Evolutionary conservation across 2,329 filamentous ascomycete species (phyloP), one percentile per base, ranked within the genome.

Genomic region (Colletotrichum tropicale): DNA sequence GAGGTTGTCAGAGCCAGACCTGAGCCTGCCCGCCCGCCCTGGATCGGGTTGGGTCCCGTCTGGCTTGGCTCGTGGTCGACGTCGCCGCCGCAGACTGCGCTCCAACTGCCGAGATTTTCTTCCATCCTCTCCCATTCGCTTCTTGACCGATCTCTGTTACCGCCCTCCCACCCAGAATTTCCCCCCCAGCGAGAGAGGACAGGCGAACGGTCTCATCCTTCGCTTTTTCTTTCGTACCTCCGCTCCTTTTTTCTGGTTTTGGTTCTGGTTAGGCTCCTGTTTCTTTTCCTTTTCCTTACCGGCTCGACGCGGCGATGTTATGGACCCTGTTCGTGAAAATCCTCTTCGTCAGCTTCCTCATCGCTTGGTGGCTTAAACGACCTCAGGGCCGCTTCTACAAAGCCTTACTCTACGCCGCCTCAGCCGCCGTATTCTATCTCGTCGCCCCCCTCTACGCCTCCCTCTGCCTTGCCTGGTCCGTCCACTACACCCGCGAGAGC

Each of bases 281-380:
- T 26, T 43, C 38, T 70, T 60, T 76, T 74, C 48, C 62, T 28
- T 65, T 67, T 64, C 38, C 38, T 58, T 76, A 30, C 62, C 38
- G 48, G 60, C 69, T 75, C 43, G 68, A 75, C 75, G 77, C 75
- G 75, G 76, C 76, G 69, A 77, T 78, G 77, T 77, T 76, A 78
- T 78, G 77, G 77, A 75, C 65, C 75, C 72, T 77, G 60, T 65
- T 71, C 34, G 71, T 75, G 64, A 78, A 77, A 78, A 66, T 77
- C 48, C 72, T 78, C 69, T 66, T 78, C 68, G 61, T 77, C 69
- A 72, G 68, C 75, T 78, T 66, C 72, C 77, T 78, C 72, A 65
- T 76, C 76, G 75, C 77, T 55, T 78, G 77, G 77, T 78, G 77
- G 77, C 66, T 75, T 76, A 78, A 77, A 62, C 69, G 69, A 66